Base-by-base conservation (phyloP, 1,284 basidiomycete genomes). In the Puccinia polysora region DNA sequence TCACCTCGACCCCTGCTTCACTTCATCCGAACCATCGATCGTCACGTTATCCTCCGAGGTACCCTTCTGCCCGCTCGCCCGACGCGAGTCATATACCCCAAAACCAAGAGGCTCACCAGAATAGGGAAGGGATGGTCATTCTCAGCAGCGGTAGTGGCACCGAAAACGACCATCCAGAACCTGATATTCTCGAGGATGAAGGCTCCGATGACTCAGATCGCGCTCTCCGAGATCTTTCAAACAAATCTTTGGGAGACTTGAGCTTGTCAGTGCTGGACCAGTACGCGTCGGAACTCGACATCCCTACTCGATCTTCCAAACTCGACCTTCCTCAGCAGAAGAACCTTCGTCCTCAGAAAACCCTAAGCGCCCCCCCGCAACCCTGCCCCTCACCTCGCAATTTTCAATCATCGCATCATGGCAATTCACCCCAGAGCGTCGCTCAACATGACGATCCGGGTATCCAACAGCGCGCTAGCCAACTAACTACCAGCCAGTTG, bases 1-100 rank as follows among this genome's bases (percentile, higher is more conserved):
- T 70, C 56, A 70, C 68, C n/a, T 70, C 68, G 12, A 70, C 68
- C 23, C 68, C 68, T 50, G 68, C 68, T 32, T 49, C 40, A 20
- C 30, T 60, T 36, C 43, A 52, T 38, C 45, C 28, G 15, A 49
- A n/a, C 30, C 28, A 28, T 18, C 18, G 28, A 63, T 43, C 23
- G 28, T 10, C 58, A n/a, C 47, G 56, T 62, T 47, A 38, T 28
- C 15, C 34, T 14, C 5, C 60, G 50, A n/a, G 12, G 15, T 36
- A 49, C 25, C 36, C 38, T 34, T 38, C 38, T 7, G 40, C 14
- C 28, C 40, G 25, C 20, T 70, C 68, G 23, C 68, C 68, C 52
- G 50, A 70, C 38, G 23, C n/a, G 15, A 70, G 68, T 32, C 68
- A 50, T 45, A 70, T 70, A 52, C 38, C 58, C 34, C 43, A 62